Evolutionary conservation across 176 grass and related monocot genomes (phyloP), one percentile per base, ranked within the genome.

Genomic region (Paspalum vaginatum): DNA sequence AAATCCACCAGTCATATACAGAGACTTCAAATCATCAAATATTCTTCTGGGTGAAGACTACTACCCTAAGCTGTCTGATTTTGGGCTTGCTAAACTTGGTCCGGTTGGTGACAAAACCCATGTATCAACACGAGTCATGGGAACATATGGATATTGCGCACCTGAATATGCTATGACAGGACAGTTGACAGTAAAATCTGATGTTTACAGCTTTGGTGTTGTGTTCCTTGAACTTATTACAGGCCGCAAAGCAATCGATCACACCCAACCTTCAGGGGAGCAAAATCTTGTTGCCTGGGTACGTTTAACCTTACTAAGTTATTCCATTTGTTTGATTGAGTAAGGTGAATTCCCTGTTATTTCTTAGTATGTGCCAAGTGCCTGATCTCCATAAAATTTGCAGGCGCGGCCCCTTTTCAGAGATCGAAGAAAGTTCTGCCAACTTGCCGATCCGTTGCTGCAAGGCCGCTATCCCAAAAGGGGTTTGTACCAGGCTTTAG

Each of bases 161-260:
- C 96, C 96, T 86, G 96, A 98, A 84, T 98, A 98, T 82, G 96
- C 96, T 65, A 98, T 98, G 96, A 98, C 96, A n/a, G 96, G 96
- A 67, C 96, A 98, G 79, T 76, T 98, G 53, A 98, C 96, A 11
- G 79, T 95, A 32, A 98, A 98, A 75, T 98, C 96, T 67, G 96
- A 98, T 74, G 96, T 98, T 77, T 98, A 98, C 79, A 98, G 96
- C 90, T 98, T 98, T 70, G 96, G 96, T 48, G 96, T 98, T 62
- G 96, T 98, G 27, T 98, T 98, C 81, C 96, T 98, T 76, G 96
- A 98, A 87, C 86, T 98, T 11, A 91, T 99, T 50, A 99, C 96
- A 7, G 96, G 96, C 4, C 87, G 90, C 21, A 95, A 89, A 89
- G 92, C 96, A 63, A 95, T 99, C 72, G 96, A 99, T 56, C 87